Base-by-base conservation (phyloP, 192 early-diverging fungal species). In the Endogone sp. region DNA sequence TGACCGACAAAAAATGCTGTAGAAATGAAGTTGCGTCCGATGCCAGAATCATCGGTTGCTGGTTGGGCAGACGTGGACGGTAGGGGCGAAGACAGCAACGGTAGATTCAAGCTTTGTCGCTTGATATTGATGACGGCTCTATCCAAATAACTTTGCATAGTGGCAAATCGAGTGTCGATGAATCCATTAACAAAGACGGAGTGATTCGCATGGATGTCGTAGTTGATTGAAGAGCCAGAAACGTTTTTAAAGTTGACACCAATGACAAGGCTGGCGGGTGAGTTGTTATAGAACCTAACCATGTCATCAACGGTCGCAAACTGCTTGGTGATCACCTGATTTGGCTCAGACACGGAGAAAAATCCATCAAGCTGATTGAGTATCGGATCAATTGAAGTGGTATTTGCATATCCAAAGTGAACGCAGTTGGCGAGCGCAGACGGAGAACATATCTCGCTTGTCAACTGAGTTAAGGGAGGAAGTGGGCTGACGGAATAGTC, bases 51-150 rank as follows among this genome's bases (percentile, higher is more conserved):
- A 3, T 37, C 64, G 4, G 54, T 61, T 3, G 57, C 64, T 27
- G 76, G 71, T 22, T 58, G 58, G 29, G 24, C 37, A 49, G 37
- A 49, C 59, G 71, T 79, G 9, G 75, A 28, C 13, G 74, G 77
- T 13, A 79, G 31, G 25, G 78, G 78, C 3, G 78, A 75, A 1
- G 71, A 75, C 0, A 79, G 70, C 55, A 71, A 21, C 10, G 61
- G 44, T 27, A 66, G 68, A 22, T 65, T 63, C 60, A 69, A 75
- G 56, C 69, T 69, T 25, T 73, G 71, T 21, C 78, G 78, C 21
- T 68, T 73, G 25, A 76, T 23, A n/a, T 79, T 79, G 65, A 79
- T 73, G 0, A 74, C 68, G 8, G 78, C 78, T 56, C 78, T 73
- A 54, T 79, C 78, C 11, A 79, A 30, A 49, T 79, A 79, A 56